phyloP scores from a whole-genome alignment of 805 yeast species.

The Ogataea minuta region DNA sequence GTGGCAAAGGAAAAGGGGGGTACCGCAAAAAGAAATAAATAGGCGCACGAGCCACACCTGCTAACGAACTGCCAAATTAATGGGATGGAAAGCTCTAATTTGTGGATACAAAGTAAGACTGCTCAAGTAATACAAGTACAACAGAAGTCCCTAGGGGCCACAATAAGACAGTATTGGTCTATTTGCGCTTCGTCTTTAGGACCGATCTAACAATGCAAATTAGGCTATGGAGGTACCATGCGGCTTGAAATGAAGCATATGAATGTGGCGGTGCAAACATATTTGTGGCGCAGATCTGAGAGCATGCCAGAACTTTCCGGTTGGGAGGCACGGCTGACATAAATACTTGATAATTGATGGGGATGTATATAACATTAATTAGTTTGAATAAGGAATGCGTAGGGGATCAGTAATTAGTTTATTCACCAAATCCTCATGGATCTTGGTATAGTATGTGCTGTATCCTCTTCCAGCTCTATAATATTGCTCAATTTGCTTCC shows the following conservation, averaged over 20 bases:
- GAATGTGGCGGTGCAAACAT: slow-evolving; percentile 3
- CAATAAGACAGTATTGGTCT: too few species aligned
- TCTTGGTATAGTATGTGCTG: background rate
- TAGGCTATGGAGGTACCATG: background rate
- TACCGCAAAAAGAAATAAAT: slow-evolving; percentile 15
- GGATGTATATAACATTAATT: too few species aligned
- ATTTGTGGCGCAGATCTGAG: slow-evolving; percentile 7
- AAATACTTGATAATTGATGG: too few species aligned
- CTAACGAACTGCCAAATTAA: slow-evolving; percentile 13
- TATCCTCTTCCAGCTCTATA: slow-evolving; percentile 20
- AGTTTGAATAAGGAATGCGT: too few species aligned
- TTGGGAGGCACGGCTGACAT: slow-evolving; percentile 3
- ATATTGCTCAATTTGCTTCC: slow-evolving; percentile 19
- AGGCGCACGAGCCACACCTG: slow-evolving; percentile 15
- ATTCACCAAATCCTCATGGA: slow-evolving; percentile 2
- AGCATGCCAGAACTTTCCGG: slow-evolving; percentile 11
- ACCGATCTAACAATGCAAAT: too few species aligned
- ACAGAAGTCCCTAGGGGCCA: too few species aligned
- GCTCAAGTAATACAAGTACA: too few species aligned
- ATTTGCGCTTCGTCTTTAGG: too few species aligned
- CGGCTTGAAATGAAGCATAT: slow-evolving; percentile 1
- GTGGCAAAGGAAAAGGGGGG: slow-evolving; percentile 27
- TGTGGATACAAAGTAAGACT: too few species aligned
- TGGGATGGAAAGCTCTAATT: too few species aligned
- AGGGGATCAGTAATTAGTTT: background rate